phyloP scores from a whole-genome alignment of 1,139 yeast species.

The Kurtzmaniella natalensis region DNA sequence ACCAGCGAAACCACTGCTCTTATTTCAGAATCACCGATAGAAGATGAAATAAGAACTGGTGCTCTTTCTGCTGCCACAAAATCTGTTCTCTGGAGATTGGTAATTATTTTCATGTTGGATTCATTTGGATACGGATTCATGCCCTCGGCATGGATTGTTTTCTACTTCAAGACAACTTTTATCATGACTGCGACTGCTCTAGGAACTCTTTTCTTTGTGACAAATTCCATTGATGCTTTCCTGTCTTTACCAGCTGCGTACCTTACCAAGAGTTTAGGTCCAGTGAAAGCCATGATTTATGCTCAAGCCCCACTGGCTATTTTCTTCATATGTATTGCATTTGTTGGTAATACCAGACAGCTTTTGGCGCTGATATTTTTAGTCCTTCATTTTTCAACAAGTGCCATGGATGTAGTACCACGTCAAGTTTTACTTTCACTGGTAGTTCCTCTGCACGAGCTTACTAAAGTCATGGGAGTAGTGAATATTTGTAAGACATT shows the following conservation, averaged over 20 bases:
- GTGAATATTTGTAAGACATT: slow-evolving; percentile 84
- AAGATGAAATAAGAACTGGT: neutral
- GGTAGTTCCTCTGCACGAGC: slow-evolving; percentile 56
- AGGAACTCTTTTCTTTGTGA: slow-evolving; percentile 54
- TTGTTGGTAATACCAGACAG: slow-evolving; percentile 11
- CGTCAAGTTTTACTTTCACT: slow-evolving; percentile 75
- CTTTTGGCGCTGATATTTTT: slow-evolving; percentile 48
- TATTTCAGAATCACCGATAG: neutral
- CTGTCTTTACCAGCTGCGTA: slow-evolving; percentile 71
- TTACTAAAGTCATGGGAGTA: slow-evolving; percentile 76
- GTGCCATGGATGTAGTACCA: slow-evolving; percentile 89
- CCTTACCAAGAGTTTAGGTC: slow-evolving; percentile 65
- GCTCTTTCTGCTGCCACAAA: slow-evolving; percentile 28
- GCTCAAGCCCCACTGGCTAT: slow-evolving; percentile 79
- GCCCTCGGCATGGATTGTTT: slow-evolving; percentile 86
- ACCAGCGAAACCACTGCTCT: neutral
- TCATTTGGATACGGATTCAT: slow-evolving; percentile 86
- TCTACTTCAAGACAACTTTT: slow-evolving; percentile 54
- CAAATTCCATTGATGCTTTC: slow-evolving; percentile 56
- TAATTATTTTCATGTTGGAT: slow-evolving; percentile 63
- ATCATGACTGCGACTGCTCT: slow-evolving; percentile 37
- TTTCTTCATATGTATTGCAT: slow-evolving; percentile 40
- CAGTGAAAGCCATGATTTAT: slow-evolving; percentile 69
- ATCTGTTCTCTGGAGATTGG: slow-evolving; percentile 33
- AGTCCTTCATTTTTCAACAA: slow-evolving; percentile 49